phyloP scores from a whole-genome alignment of 2,329 filamentous ascomycete genomes.

The Rutstroemia sp. region DNA sequence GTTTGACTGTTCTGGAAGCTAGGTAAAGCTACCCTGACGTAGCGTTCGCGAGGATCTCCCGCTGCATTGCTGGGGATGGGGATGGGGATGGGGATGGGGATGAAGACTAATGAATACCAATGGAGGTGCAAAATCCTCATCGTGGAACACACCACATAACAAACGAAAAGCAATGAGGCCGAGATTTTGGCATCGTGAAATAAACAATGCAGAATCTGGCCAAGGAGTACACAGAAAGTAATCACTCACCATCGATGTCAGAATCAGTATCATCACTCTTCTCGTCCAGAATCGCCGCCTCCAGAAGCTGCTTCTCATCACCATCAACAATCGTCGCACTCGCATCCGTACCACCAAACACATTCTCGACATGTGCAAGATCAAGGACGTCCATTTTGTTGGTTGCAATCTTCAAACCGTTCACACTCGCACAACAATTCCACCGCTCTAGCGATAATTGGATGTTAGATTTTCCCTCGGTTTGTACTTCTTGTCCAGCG shows the following conservation, averaged over 20 bases:
- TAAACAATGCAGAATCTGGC: not conserved
- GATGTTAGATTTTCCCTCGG: not conserved
- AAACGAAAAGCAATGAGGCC: not conserved
- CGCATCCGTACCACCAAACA: not conserved
- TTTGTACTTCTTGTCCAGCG: not conserved
- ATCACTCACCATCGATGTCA: constrained; percentile 5
- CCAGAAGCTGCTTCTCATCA: not conserved
- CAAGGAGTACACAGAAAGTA: not conserved
- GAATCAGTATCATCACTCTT: not conserved
- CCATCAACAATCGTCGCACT: not conserved
- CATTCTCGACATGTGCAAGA: not conserved
- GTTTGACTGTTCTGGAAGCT: not conserved
- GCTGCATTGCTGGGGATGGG: no score
- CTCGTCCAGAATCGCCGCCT: not conserved
- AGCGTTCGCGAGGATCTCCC: no score
- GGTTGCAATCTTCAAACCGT: not conserved
- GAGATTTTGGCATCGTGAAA: not conserved
- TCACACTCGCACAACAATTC: constrained; percentile 9
- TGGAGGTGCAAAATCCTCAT: no score
- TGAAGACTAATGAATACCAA: no score
- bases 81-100: no score
- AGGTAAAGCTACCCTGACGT: no score
- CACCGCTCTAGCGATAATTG: constrained; percentile 2
- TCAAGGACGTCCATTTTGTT: no score
- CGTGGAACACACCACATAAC: no score